These are phyloP conservation scores for Fusarium sp. DNA, from an alignment of 2,329 filamentous ascomycete genomes.

Conservation along the genomic window DNA sequence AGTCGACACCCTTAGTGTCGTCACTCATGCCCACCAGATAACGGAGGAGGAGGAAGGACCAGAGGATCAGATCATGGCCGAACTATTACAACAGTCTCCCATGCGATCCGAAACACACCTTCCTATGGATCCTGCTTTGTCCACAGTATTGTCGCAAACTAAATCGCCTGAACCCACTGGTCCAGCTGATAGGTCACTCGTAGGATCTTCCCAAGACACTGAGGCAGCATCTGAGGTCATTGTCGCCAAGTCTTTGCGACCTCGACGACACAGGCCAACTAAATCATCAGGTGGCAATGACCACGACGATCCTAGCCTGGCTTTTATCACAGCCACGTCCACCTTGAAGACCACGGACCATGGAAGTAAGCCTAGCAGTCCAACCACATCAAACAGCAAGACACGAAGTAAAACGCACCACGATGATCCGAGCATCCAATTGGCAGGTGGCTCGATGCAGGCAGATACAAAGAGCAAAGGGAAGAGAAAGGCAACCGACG, in stretches of 20 bases:
- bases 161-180: constrained; percentile 13
- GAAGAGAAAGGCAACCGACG: constrained; percentile 26
- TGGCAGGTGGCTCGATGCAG: constrained; percentile 32
- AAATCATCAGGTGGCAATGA: constrained; percentile 37
- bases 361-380: constrained; percentile 28
- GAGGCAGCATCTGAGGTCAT: constrained; percentile 37
- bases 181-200: constrained; percentile 11
- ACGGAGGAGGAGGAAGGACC: constrained; percentile 38
- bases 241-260: constrained; percentile 45
- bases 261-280: constrained; percentile 39
- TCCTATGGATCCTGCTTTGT: constrained; percentile 12
- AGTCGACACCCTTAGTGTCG: constrained; percentile 13
- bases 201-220: constrained; percentile 14
- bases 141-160: constrained; percentile 13
- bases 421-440: constrained; percentile 37
- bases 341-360: constrained; percentile 13
- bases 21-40: constrained; percentile 7
- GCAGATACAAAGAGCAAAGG: constrained; percentile 33
- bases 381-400: constrained; percentile 37
- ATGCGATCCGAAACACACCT: constrained; percentile 4
- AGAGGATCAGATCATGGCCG: constrained; percentile 45
- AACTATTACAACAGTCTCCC: constrained; percentile 43
- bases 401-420: constrained; percentile 41
- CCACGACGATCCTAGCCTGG: constrained; percentile 44
- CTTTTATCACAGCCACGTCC: constrained; percentile 39